Evolutionary conservation across 805 yeast genomes (phyloP).

Genomic region (Wickerhamomyces rabaulensis): DNA sequence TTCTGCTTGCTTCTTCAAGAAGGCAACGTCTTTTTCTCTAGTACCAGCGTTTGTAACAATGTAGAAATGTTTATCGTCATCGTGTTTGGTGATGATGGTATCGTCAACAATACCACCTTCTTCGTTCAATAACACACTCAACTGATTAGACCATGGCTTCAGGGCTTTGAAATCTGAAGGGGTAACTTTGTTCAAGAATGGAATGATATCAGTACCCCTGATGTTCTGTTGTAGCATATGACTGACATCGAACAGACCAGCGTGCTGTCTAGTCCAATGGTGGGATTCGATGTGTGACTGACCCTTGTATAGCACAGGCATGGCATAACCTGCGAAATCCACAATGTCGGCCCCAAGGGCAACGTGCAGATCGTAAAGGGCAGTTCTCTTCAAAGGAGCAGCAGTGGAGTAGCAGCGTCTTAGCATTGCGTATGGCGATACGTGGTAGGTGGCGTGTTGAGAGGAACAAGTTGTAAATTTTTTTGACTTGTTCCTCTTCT

Average conservation of each 20-base stretch:
- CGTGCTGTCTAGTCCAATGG: conserved; percentile 83
- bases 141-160: conserved; percentile 55
- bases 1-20: conserved; percentile 49
- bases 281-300: conserved; percentile 91
- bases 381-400: conserved; percentile 44
- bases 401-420: conserved; percentile 24
- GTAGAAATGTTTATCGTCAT: conserved; percentile 57
- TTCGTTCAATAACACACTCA: conserved; percentile 70
- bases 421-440: conserved; percentile 3
- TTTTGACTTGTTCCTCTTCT: neutral
- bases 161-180: conserved; percentile 75
- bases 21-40: conserved; percentile 70
- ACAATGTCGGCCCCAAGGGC: conserved; percentile 85
- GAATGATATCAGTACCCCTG: conserved; percentile 60
- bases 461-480: neutral
- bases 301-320: conserved; percentile 88
- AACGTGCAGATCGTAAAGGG: conserved; percentile 75
- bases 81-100: conserved; percentile 81
- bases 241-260: conserved; percentile 93
- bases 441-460: neutral
- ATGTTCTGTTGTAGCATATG: conserved; percentile 94
- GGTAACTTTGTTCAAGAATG: conserved; percentile 73
- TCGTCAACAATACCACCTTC: conserved; percentile 91
- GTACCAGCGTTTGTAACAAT: conserved; percentile 97
- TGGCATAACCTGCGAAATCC: conserved; percentile 91